Evolutionary conservation across 176 grass and related monocot genomes (phyloP), one percentile per base, ranked within the genome.

Genomic region (Lolium rigidum): DNA sequence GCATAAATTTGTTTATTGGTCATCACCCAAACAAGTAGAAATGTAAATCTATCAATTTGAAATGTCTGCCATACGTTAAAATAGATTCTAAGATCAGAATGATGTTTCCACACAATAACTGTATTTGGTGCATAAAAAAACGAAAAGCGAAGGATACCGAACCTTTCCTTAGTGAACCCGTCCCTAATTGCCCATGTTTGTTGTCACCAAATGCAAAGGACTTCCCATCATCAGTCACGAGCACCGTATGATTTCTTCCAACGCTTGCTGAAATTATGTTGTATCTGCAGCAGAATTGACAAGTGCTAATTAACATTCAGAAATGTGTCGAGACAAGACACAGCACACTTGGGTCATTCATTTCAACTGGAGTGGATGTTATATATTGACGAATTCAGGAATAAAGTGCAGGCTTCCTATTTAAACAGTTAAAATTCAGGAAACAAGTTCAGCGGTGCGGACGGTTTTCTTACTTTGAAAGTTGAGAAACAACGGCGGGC

Each of bases 191-290:
- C 21, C 97, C 97, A 24, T 91, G 80, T 67, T 96, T 99, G 87
- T 99, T 99, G 81, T 92, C 65, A 59, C 97, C 97, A 71, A 99
- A 96, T 58, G 97, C 92, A 28, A 99, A 85, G 2, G 97, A 96
- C 89, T 93, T 94, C 14, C 92, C 85, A 7, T 99, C 90, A 28
- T 94, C 85, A 63, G 92, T 94, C 82, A 99, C 83, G 70, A 99
- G 85, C 7, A 96, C 90, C 20, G 97, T 91, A 82, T 99, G 97
- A 47, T 91, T 94, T 87, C 82, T 96, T 80, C 97, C 97, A 72
- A 87, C 90, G 78, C 92, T 64, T 73, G 91, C 94, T 90, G 82
- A 84, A 76, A 90, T 77, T 51, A 87, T 38, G 67, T 87, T 94
- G 84, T 90, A 94, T 67, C 94, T 99, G 73, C 44, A 89, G 73